phyloP scores from a whole-genome alignment of 805 yeast species.

The Scheffersomyces stipitis region DNA sequence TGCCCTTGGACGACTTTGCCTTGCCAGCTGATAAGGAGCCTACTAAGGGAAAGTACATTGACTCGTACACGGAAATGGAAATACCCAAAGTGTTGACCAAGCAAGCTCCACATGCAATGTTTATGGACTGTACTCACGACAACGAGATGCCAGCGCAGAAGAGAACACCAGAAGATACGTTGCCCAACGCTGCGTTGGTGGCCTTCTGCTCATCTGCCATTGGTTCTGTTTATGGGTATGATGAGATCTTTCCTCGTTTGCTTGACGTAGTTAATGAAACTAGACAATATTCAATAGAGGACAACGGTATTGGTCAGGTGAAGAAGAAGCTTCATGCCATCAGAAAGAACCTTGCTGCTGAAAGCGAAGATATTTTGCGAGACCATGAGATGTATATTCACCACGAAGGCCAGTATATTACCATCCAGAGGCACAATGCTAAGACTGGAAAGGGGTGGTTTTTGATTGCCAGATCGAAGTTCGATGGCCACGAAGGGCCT shows the following conservation, averaged over 20 bases:
- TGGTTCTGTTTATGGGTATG: constrained; percentile 93
- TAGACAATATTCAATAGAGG: constrained; percentile 55
- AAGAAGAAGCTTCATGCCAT: constrained; percentile 60
- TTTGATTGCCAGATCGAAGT: constrained; percentile 83
- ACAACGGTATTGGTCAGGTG: constrained; percentile 71
- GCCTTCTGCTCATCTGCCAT: constrained; percentile 91
- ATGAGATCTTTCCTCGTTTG: constrained; percentile 83
- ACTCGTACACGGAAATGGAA: constrained; percentile 54
- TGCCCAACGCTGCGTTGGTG: constrained; percentile 93
- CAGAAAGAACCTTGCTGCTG: constrained; percentile 56
- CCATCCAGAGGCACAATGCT: constrained; percentile 83
- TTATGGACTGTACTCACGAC: constrained; percentile 98
- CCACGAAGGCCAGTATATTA: constrained; percentile 89
- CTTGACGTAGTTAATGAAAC: constrained; percentile 79
- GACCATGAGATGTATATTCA: constrained; percentile 90
- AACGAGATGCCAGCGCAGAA: constrained; percentile 87
- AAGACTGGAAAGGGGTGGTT: constrained; percentile 87
- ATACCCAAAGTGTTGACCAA: constrained; percentile 66
- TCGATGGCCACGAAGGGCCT: constrained; percentile 41
- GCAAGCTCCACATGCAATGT: constrained; percentile 86
- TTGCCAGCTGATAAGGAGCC: constrained; percentile 57
- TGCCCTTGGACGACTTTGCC: constrained; percentile 73
- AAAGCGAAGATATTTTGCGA: constrained; percentile 52
- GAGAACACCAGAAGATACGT: constrained; percentile 90
- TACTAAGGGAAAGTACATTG: constrained; percentile 7